Percentiles rank a stretch among this genome's conserved stretches.
Evolutionary conservation across 371 early-diverging fungal genomes (phyloP).

Genomic region (Fennellomyces sp.): DNA sequence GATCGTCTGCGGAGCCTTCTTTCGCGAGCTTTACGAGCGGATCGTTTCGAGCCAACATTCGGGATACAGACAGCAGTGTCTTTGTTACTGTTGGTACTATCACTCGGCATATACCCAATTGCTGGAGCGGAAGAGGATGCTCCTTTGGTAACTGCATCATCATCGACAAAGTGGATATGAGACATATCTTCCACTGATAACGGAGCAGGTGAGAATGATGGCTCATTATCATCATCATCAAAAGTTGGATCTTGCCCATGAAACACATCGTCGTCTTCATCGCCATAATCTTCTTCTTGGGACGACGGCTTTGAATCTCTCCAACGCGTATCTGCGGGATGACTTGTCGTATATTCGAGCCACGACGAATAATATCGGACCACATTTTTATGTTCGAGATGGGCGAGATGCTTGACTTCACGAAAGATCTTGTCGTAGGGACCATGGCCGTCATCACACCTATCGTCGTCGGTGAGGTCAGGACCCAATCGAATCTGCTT

Average conservation of each 20-base stretch:
- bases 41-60: not conserved
- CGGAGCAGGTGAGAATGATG: not conserved
- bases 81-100: not conserved
- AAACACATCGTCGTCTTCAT: constrained; percentile 9
- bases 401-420: constrained; percentile 90
- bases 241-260: constrained; percentile 20
- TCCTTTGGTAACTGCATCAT: not conserved
- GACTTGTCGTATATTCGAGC: constrained; percentile 80
- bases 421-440: constrained; percentile 82
- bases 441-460: constrained; percentile 26
- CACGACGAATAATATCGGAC: constrained; percentile 93
- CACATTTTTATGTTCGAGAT: constrained; percentile 88
- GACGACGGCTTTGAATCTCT: not conserved
- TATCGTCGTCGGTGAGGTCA: constrained; percentile 31
- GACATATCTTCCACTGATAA: constrained; percentile 8
- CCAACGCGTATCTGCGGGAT: too few species aligned
- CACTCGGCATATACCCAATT: not conserved
- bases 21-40: not conserved
- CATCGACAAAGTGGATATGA: constrained; percentile 5
- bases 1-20: not conserved
- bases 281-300: constrained; percentile 18
- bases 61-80: constrained; percentile 3
- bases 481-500: constrained; percentile 73
- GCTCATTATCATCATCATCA: constrained; percentile 10
- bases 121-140: not conserved